phyloP scores from a whole-genome alignment of 331 rosid genomes.

The Cucumis variabilis region DNA sequence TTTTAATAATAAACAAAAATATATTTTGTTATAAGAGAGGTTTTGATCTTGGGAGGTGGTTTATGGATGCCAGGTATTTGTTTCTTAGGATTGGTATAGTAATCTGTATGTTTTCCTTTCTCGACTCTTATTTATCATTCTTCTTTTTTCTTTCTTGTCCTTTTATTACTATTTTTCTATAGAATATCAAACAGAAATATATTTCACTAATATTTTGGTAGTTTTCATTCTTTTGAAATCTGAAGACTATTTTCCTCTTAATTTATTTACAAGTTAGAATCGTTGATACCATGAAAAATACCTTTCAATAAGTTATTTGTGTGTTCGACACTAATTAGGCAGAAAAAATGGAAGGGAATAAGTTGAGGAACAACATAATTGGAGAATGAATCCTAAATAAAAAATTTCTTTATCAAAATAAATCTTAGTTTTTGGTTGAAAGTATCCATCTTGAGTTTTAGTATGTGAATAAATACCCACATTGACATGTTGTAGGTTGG shows the following conservation, averaged over 20 bases:
- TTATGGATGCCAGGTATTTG: neutral
- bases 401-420: neutral
- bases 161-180: too few relatives aligned
- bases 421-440: neutral
- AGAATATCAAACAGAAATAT: neutral
- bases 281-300: neutral
- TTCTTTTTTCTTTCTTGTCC: neutral
- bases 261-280: neutral
- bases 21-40: neutral
- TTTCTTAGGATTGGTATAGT: neutral
- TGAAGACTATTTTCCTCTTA: neutral
- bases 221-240: neutral
- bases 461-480: neutral
- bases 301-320: neutral
- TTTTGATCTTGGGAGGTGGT: neutral
- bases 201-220: neutral
- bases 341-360: neutral
- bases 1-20: neutral
- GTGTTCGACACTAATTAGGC: neutral
- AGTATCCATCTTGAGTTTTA: neutral
- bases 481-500: neutral
- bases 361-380: constrained; percentile 12
- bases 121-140: neutral
- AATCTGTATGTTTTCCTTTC: neutral
- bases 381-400: neutral